These are phyloP conservation scores for Nicotiana sylvestris DNA, from an alignment of 257 asterid genomes.

Conservation along the genomic window DNA sequence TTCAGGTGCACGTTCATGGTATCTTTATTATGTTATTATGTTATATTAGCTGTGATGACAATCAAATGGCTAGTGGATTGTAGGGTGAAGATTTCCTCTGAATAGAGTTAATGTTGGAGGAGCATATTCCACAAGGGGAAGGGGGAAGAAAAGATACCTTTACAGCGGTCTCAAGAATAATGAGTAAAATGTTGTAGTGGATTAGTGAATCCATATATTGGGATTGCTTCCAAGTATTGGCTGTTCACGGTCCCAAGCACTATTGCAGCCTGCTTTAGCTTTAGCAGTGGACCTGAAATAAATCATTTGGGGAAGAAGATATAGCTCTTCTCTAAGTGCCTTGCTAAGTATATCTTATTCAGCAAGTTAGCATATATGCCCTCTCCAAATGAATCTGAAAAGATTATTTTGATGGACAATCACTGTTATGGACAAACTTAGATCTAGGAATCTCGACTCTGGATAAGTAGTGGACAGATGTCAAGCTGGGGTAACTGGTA, in stretches of 20 bases:
- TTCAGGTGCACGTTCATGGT: slow-evolving; percentile 39
- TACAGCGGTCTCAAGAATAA: neutral
- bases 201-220: neutral
- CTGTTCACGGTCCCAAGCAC: neutral
- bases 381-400: neutral
- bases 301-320: neutral
- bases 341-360: neutral
- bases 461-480: neutral
- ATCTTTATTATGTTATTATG: neutral
- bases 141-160: neutral
- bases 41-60: neutral
- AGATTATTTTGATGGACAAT: neutral
- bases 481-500: neutral
- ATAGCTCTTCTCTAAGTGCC: neutral
- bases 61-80: neutral
- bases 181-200: neutral
- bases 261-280: neutral
- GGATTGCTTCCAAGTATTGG: neutral
- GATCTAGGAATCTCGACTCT: slow-evolving; percentile 7
- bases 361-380: slow-evolving; percentile 3
- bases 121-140: neutral
- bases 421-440: neutral
- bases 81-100: neutral
- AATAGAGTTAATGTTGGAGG: neutral
- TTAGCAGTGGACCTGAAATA: neutral